These are phyloP conservation scores for Penicillium thymicola DNA, from an alignment of 2,329 filamentous ascomycete species.

Conservation along the genomic window DNA sequence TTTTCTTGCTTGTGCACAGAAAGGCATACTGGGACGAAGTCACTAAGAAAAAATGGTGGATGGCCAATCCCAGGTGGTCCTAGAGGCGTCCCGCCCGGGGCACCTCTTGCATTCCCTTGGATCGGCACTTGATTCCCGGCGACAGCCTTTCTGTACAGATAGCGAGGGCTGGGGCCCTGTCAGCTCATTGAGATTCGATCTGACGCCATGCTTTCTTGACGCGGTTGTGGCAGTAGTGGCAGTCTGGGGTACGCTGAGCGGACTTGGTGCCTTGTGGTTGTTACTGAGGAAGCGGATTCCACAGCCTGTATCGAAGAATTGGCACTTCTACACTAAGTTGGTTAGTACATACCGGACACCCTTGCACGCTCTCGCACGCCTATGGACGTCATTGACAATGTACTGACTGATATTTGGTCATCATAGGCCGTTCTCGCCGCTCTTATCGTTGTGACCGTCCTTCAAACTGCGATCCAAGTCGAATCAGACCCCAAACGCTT, in stretches of 20 bases:
- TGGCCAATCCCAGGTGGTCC: slow-evolving; percentile 34
- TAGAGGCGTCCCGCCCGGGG: slow-evolving; percentile 31
- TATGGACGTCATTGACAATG: background rate
- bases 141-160: slow-evolving; percentile 80
- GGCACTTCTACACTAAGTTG: slow-evolving; percentile 92
- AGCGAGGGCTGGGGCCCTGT: slow-evolving; percentile 93
- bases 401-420: background rate
- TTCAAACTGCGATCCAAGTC: slow-evolving; percentile 75
- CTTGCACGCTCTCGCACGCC: background rate
- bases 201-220: slow-evolving; percentile 96
- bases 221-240: slow-evolving; percentile 79
- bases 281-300: slow-evolving; percentile 67
- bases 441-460: slow-evolving; percentile 64
- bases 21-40: slow-evolving; percentile 25
- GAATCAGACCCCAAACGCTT: slow-evolving; percentile 66
- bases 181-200: slow-evolving; percentile 82
- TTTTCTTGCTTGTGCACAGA: slow-evolving; percentile 15
- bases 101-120: slow-evolving; percentile 26
- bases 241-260: slow-evolving; percentile 73
- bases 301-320: slow-evolving; percentile 71
- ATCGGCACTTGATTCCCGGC: slow-evolving; percentile 27
- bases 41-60: slow-evolving; percentile 33
- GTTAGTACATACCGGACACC: slow-evolving; percentile 48
- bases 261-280: slow-evolving; percentile 75
- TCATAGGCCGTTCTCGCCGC: slow-evolving; percentile 60